Percentiles rank a stretch among this genome's conserved stretches.
Conservation (phyloP, 208 protist genomes). For the Leishmania gerbilli region DNA sequence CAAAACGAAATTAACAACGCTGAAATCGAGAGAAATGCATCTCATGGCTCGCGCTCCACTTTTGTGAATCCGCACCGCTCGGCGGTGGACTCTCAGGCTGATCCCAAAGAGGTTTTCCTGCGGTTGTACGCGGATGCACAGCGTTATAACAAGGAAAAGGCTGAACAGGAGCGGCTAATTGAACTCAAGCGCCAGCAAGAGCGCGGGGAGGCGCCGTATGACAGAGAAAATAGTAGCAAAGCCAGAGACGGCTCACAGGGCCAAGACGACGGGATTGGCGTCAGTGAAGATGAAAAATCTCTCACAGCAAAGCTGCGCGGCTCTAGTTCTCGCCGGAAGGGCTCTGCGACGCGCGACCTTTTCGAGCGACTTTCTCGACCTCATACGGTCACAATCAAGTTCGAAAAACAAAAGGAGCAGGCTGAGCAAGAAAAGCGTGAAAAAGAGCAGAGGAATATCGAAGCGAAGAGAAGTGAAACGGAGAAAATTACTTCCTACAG, state of each 20-base stretch:
- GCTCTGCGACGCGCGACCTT: conserved; percentile 29
- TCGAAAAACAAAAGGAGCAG: conserved; percentile 35
- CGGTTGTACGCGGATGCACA: conserved; percentile 67
- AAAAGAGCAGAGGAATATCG: conserved; percentile 20
- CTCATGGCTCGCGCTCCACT: neutral
- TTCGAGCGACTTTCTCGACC: conserved; percentile 69
- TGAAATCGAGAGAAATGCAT: conserved; percentile 12
- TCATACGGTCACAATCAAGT: conserved; percentile 32
- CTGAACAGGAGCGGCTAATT: conserved; percentile 34
- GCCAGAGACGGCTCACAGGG: neutral
- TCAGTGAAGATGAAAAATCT: conserved; percentile 7
- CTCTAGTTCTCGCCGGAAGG: conserved; percentile 3
- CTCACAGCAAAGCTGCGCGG: conserved; percentile 1
- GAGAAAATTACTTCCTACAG: conserved; percentile 33
- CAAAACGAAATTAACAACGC: conserved; percentile 5
- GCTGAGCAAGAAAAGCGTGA: conserved; percentile 34
- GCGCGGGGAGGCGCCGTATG: conserved; percentile 19
- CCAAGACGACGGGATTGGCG: neutral
- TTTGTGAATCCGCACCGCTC: conserved; percentile 5
- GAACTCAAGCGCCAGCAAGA: conserved; percentile 35
- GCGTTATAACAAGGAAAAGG: conserved; percentile 43
- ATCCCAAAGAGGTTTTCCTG: conserved; percentile 36
- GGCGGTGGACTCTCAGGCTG: neutral
- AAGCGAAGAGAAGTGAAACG: conserved; percentile 32
- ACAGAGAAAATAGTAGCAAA: conserved; percentile 4